These are phyloP conservation scores for Jaenimonas drosophilae DNA, from an alignment of 208 protist species.

Conservation along the genomic window DNA sequence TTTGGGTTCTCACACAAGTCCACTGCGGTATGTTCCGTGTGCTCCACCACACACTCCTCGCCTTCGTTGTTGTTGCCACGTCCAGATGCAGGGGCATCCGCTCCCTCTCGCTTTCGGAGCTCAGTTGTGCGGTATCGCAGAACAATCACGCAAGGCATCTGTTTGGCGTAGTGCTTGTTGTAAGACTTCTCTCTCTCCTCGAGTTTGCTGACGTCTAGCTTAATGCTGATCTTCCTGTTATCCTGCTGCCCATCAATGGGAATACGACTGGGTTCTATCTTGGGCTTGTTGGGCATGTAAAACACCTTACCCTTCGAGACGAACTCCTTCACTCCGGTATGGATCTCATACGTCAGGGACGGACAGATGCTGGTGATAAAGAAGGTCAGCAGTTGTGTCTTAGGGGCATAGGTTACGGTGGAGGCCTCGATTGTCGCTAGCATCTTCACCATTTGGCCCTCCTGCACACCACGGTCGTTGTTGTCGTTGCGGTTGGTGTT, in stretches of 20 bases:
- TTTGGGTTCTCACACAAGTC: constrained; percentile 66
- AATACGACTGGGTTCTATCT: constrained; percentile 75
- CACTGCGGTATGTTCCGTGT: constrained; percentile 84
- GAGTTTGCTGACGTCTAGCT: constrained; percentile 62
- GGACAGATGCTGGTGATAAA: constrained; percentile 60
- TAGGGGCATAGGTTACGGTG: constrained; percentile 59
- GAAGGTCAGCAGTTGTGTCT: constrained; percentile 65
- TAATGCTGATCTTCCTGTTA: constrained; percentile 60
- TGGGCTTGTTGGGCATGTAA: constrained; percentile 86
- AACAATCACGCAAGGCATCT: constrained; percentile 86
- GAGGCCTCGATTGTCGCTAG: constrained; percentile 81
- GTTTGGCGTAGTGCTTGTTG: constrained; percentile 85
- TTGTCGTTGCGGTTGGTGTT: constrained; percentile 12
- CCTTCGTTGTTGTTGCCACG: constrained; percentile 3
- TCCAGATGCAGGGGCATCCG: no score
- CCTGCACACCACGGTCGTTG: constrained; percentile 57
- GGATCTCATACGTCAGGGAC: constrained; percentile 80
- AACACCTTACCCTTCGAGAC: constrained; percentile 55
- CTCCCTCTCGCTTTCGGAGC: constrained; percentile 30
- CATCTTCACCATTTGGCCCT: constrained; percentile 89
- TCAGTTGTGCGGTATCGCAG: constrained; percentile 77
- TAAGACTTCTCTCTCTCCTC: constrained; percentile 80
- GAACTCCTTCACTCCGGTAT: constrained; percentile 84
- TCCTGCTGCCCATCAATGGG: constrained; percentile 57
- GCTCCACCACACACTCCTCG: constrained; percentile 52